Evolutionary conservation across 352 stramenopile species (phyloP).

Genomic region (Pythium phragmiticola): DNA sequence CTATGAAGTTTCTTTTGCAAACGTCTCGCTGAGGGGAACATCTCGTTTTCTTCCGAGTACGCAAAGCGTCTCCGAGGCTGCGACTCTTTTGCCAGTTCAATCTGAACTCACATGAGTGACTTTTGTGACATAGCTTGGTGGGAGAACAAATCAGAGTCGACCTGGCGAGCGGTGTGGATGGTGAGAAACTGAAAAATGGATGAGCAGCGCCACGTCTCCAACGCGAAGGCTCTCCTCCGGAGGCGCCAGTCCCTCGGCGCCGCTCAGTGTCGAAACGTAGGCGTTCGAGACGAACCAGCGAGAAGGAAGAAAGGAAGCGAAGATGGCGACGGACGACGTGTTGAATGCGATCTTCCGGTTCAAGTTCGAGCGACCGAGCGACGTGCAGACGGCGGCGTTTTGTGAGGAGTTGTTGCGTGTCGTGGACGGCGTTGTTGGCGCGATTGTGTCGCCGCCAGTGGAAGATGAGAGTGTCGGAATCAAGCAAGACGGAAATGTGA

Average conservation of each 20-base stretch:
- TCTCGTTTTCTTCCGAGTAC: too few species aligned
- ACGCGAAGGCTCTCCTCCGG: background rate
- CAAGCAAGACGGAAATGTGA: background rate
- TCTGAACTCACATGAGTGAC: background rate
- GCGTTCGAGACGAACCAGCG: constrained; percentile 6
- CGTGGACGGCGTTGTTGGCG: background rate
- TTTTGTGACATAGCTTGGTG: background rate
- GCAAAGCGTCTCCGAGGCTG: too few species aligned
- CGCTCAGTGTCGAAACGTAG: constrained; percentile 9
- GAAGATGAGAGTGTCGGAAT: background rate
- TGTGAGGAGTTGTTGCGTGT: constrained; percentile 8
- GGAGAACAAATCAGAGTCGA: too few species aligned
- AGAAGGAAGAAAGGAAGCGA: constrained; percentile 1
- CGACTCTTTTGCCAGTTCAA: background rate
- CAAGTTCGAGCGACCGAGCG: constrained; percentile 38
- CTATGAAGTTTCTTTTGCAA: too few species aligned
- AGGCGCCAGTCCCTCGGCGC: background rate
- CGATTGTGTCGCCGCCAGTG: background rate
- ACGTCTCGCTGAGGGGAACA: too few species aligned
- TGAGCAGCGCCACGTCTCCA: background rate
- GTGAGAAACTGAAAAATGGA: too few species aligned
- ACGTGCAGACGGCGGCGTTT: constrained; percentile 26
- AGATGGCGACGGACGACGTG: constrained; percentile 17
- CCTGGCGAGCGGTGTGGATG: too few species aligned
- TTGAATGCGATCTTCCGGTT: constrained; percentile 45